Evolutionary conservation across 352 stramenopile species (phyloP), one percentile per base, ranked within the genome.

Genomic region (Globisporangium emineosum): DNA sequence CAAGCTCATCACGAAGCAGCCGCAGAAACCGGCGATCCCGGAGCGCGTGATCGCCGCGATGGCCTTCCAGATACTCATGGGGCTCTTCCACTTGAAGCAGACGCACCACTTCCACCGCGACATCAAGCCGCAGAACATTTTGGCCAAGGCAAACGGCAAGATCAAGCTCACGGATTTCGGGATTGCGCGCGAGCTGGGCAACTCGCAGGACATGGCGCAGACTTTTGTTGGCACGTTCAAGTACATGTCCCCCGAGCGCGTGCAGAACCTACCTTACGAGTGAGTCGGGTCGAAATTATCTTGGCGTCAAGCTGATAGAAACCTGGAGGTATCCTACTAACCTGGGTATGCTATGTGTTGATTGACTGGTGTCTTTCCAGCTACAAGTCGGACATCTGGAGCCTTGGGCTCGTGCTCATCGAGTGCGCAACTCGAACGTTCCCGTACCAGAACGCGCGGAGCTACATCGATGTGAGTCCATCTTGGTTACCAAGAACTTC

Each of bases 171-270:
- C 82, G 3, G 84, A 93, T 69, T 93, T 93, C 61, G 84, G 84
- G 12, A 72, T 93, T 23, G 83, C 82, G 5, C 62, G 83, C 13
- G 82, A 88, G 53, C 71, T 93, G 21, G 77, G 81, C 43, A 73
- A 86, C 52, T 90, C 84, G 13, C 75, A 80, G 21, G 83, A 81
- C 55, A 93, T 95, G 78, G 83, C 88, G 35, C 83, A 89, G 66
- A 93, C 88, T 0, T 97, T 97, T 35, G 86, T 97, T 0, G 92
- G 93, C 25, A 98, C 93, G 25, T 86, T 96, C 62, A 91, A 90
- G 62, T 98, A 97, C 75, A 98, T 98, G 93, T 91, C 86, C 6
- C 93, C 92, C 17, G 93, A 98, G 72, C 82, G 94, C 49, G 96
- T 98, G 7, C 77, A 89, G 65, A 91, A 91, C 67, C 65, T 89